Evolutionary conservation across 2,329 filamentous ascomycete species (phyloP), one percentile per base, ranked within the genome.

Genomic region (Diaporthe sp.): DNA sequence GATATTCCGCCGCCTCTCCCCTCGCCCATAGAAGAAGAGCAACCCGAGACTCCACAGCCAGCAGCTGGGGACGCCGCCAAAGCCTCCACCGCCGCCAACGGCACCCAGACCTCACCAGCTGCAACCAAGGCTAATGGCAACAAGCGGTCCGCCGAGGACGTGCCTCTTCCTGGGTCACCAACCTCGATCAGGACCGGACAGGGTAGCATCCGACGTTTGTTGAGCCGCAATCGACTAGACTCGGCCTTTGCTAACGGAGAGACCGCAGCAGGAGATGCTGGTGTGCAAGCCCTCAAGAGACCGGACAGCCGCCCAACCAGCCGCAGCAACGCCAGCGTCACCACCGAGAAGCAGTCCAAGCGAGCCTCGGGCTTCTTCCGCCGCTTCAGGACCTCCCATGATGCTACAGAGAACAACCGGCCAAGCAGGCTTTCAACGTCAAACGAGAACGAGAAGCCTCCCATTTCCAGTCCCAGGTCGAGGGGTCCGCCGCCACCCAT

Each of bases 351-450:
- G 78, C 90, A 89, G 81, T 82, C 86, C 76, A 90, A 86, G 80
- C 88, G 90, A 75, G 84, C 84, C 78, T 91, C 89, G 78, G 88
- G 89, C 52, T 92, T 89, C 89, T 91, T 92, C 78, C 86, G 87
- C 77, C 86, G 89, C 74, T 84, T 91, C 78, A 85, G 87, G 74
- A 83, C 83, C 45, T 80, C 80, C 71, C 81, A 83, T 68, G 82
- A 84, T 25, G 75, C 80, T 13, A 54, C 64, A 28, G 77, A 78
- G 10, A 76, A 80, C 57, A 81, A 75, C 25, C 81, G 87, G 54
- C 79, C 84, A 60, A 88, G 85, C 79, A 80, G 86, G 74, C 77
- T 86, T 61, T 84, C 86, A 73, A 83, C 87, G 60, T 83, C 85
- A 33, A 69, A 76, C 55, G 78, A 79, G 77, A 82, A 77, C 66